Percentiles rank a stretch among this genome's conserved stretches.
These are phyloP conservation scores for Neofusicoccum cordaticola DNA, from an alignment of 2,329 filamentous ascomycete genomes.

Conservation along the genomic window DNA sequence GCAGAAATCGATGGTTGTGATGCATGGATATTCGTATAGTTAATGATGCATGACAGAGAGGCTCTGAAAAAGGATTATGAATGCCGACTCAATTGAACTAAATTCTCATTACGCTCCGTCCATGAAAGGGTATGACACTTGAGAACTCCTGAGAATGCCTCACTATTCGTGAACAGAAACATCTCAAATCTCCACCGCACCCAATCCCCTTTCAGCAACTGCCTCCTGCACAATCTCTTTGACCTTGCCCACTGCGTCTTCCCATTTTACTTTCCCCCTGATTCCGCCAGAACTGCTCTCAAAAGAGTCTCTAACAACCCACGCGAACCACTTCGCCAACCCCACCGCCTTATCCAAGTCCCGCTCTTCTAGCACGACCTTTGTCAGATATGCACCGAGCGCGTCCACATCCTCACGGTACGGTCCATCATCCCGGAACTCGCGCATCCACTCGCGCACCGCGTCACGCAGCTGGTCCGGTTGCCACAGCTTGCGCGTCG, in stretches of 20 bases:
- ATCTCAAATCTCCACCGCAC: conserved; percentile 40
- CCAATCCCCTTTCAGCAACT: conserved; percentile 45
- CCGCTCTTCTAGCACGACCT: conserved; percentile 71
- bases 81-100: not conserved
- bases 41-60: not conserved
- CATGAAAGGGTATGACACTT: too few species aligned
- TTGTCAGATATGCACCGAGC: conserved; percentile 67
- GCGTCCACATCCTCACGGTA: conserved; percentile 75
- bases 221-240: conserved; percentile 43
- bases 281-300: conserved; percentile 16
- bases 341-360: conserved; percentile 73
- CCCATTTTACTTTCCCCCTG: conserved; percentile 30
- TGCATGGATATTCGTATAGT: too few species aligned
- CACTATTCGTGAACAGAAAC: too few species aligned
- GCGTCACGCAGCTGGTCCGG: conserved; percentile 69
- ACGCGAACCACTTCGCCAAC: conserved; percentile 63
- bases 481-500: conserved; percentile 53
- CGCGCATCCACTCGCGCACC: conserved; percentile 70
- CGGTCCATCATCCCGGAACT: conserved; percentile 71
- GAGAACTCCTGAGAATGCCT: too few species aligned
- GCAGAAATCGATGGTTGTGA: too few species aligned
- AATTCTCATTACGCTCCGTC: too few species aligned
- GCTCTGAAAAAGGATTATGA: not conserved
- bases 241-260: conserved; percentile 37
- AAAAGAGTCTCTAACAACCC: conserved; percentile 34